A percentile compares a stretch with the other conserved stretches of the same genome.
These are phyloP conservation scores for Floccularia luteovirens DNA, from an alignment of 768 basidiomycete genomes.

Conservation along the genomic window DNA sequence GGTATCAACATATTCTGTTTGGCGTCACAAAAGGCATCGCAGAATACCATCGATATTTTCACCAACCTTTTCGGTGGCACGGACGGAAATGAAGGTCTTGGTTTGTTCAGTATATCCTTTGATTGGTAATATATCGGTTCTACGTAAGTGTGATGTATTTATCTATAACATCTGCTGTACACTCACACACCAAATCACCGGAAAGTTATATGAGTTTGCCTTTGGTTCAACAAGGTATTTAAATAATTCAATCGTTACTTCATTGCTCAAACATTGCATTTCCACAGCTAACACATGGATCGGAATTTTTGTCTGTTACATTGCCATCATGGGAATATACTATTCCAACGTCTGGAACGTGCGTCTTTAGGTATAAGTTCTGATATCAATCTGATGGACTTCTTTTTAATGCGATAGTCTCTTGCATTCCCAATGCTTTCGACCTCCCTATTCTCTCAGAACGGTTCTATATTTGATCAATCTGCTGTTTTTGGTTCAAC, in stretches of 20 bases:
- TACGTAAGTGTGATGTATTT: too few relatives aligned
- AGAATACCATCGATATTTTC: constrained; percentile 36
- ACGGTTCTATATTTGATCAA: constrained; percentile 30
- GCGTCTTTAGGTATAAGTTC: constrained; percentile 3
- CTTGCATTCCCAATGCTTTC: constrained; percentile 33
- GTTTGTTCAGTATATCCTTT: constrained; percentile 52
- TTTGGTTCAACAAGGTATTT: background rate
- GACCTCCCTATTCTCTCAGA: constrained; percentile 26
- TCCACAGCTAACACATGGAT: constrained; percentile 30
- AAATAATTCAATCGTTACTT: background rate
- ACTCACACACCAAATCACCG: too few relatives aligned
- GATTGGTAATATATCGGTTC: constrained; percentile 65
- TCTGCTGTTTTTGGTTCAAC: constrained; percentile 26
- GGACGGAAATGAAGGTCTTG: constrained; percentile 61
- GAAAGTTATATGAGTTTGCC: too few relatives aligned
- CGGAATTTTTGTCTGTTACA: constrained; percentile 29
- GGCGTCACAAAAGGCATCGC: constrained; percentile 39
- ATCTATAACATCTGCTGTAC: too few relatives aligned
- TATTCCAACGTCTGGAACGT: constrained; percentile 36
- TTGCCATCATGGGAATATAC: constrained; percentile 31
- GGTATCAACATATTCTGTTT: constrained; percentile 56
- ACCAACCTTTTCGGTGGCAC: constrained; percentile 64
- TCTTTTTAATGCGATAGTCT: constrained; percentile 15
- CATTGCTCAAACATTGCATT: background rate
- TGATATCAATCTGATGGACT: background rate